These are phyloP conservation scores for Yarrowia porcina DNA, from an alignment of 805 yeast species.

Conservation along the genomic window DNA sequence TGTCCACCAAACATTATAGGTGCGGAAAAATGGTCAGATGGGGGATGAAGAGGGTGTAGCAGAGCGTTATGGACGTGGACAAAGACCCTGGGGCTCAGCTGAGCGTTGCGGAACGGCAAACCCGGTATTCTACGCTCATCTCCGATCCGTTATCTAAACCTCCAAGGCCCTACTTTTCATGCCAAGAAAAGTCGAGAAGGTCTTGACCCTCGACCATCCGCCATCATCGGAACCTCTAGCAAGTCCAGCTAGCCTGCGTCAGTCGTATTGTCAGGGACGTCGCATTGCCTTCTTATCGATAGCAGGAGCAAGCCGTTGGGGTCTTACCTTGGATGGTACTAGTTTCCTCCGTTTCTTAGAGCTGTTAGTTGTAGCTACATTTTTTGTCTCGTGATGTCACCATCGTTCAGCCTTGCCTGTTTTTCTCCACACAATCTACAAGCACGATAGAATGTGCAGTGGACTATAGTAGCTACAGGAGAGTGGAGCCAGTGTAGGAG, in stretches of 20 bases:
- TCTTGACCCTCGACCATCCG: background rate
- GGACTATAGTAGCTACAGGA: background rate
- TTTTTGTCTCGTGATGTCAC: background rate
- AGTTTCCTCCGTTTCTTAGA: too few relatives aligned
- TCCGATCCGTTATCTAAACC: background rate
- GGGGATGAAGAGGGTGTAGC: background rate
- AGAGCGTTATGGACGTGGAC: background rate
- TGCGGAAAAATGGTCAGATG: background rate
- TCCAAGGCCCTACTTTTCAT: background rate
- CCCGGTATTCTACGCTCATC: background rate
- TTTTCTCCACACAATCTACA: background rate
- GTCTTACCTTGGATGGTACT: background rate
- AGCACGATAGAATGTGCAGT: background rate
- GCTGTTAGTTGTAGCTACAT: background rate
- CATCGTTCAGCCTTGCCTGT: background rate
- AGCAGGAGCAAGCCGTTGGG: background rate
- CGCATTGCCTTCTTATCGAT: background rate
- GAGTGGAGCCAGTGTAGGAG: background rate
- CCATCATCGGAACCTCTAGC: background rate
- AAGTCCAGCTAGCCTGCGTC: background rate
- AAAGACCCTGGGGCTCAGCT: too few relatives aligned
- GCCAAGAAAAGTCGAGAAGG: background rate
- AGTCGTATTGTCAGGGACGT: background rate
- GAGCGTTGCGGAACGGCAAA: too few relatives aligned
- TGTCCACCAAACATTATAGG: slow-evolving; percentile 5